Evolutionary conservation across 2,329 filamentous ascomycete species (phyloP), one percentile per base, ranked within the genome.

Genomic region (Apiospora koreana): DNA sequence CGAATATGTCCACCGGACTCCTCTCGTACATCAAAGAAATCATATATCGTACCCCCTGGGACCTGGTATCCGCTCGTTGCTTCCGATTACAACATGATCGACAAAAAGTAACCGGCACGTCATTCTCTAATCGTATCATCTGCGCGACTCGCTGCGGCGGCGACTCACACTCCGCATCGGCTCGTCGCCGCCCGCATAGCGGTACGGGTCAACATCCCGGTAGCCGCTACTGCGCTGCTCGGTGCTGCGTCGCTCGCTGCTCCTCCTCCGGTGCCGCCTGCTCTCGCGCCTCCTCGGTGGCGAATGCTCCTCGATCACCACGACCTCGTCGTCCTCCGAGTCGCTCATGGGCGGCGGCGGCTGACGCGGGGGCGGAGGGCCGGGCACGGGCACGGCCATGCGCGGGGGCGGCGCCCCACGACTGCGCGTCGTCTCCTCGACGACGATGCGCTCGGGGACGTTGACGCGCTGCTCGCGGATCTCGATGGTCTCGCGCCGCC

Each of bases 241-340:
- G 54, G 72, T 73, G 69, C 74, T 73, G 35, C 35, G 72, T 64
- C 77, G 73, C 64, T 78, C 75, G 62, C 72, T 73, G 69, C 74
- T 73, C 48, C 73, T 70, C 41, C 75, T 72, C 62, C 73, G 72
- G 46, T 74, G 74, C 48, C 73, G 67, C 65, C 72, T 73, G 69
- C 74, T 73, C 31, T 74, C 72, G 50, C 73, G 72, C 70, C 76
- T 72, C 45, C 76, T 73, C 38, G 79, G 77, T 67, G 79, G 77
- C 35, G 74, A 76, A 58, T 78, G 75, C 68, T 82, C 81, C 74
- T 82, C 80, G 45, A 80, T 73, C 12, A 82, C 80, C 2, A 82
- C 72, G 21, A 82, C 78, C 78, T 86, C 83, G 62, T 79, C 77
- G 14, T 80, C 78, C 42, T 77, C 73, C 41, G 41, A 43, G 70